Percentiles rank a stretch among this genome's conserved stretches.
phyloP scores from a whole-genome alignment of 2,329 filamentous ascomycete genomes.

The Penicillium expansum region DNA sequence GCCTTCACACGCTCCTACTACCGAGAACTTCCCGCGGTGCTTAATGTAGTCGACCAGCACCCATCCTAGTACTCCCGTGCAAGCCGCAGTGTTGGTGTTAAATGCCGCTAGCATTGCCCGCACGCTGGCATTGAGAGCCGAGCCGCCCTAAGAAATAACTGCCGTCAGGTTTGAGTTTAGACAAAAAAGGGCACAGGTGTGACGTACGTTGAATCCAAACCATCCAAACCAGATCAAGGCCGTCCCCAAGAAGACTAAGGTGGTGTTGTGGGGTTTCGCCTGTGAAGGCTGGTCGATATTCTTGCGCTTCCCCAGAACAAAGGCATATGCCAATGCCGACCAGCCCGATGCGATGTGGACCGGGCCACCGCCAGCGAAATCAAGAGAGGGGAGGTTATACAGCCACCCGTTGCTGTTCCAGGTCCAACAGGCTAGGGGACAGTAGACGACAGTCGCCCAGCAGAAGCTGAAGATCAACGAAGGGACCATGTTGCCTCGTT shows the following conservation, averaged over 20 bases:
- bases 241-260: slow-evolving; percentile 70
- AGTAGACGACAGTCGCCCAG: slow-evolving; percentile 70
- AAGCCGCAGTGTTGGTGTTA: slow-evolving; percentile 58
- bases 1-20: slow-evolving; percentile 57
- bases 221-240: slow-evolving; percentile 49
- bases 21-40: slow-evolving; percentile 52
- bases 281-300: slow-evolving; percentile 54
- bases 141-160: slow-evolving; percentile 44
- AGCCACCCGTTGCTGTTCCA: slow-evolving; percentile 75
- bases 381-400: slow-evolving; percentile 64
- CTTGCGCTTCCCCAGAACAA: slow-evolving; percentile 69
- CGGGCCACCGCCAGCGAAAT: slow-evolving; percentile 72
- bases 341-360: slow-evolving; percentile 73
- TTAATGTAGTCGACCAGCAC: slow-evolving; percentile 53
- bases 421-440: slow-evolving; percentile 72
- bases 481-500: slow-evolving; percentile 61
- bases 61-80: slow-evolving; percentile 55
- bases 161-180: neutral
- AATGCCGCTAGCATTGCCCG: slow-evolving; percentile 56
- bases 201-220: slow-evolving; percentile 55
- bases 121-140: slow-evolving; percentile 52
- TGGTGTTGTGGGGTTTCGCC: slow-evolving; percentile 65
- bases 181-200: neutral
- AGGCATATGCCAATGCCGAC: slow-evolving; percentile 68
- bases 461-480: slow-evolving; percentile 69